phyloP scores from a whole-genome alignment of 169 alveolate genomes.

The Eimeria falciformis region DNA sequence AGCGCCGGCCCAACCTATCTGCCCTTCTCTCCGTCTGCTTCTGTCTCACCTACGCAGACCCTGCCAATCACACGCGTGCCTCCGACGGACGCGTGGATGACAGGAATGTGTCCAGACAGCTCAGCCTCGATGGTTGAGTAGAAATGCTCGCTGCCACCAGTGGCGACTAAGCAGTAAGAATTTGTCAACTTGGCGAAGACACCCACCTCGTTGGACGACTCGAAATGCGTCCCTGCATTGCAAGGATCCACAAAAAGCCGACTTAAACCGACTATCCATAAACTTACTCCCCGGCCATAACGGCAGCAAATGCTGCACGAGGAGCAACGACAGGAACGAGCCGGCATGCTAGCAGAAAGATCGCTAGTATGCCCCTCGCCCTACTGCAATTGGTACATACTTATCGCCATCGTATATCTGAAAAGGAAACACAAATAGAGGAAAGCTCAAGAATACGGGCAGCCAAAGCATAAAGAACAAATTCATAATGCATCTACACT shows the following conservation, averaged over 20 bases:
- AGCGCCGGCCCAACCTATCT: neutral
- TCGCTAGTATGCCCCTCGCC: too few relatives aligned
- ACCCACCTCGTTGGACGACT: slow-evolving; percentile 98
- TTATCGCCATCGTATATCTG: too few relatives aligned
- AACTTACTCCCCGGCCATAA: neutral
- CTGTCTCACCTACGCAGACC: slow-evolving; percentile 93
- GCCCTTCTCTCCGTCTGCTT: neutral
- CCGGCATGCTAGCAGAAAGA: neutral
- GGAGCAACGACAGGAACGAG: neutral
- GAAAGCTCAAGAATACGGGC: too few relatives aligned
- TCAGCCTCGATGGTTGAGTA: slow-evolving; percentile 97
- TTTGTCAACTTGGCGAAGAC: slow-evolving; percentile 98
- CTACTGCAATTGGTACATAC: too few relatives aligned
- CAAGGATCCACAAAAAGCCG: too few relatives aligned
- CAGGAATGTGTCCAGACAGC: slow-evolving; percentile 96
- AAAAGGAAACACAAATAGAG: too few relatives aligned
- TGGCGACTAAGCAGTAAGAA: slow-evolving; percentile 95
- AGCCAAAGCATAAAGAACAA: too few relatives aligned
- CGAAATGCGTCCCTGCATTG: slow-evolving; percentile 91
- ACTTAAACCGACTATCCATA: neutral
- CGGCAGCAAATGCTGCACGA: neutral
- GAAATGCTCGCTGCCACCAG: slow-evolving; percentile 97
- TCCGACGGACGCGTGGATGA: slow-evolving; percentile 96
- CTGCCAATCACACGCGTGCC: slow-evolving; percentile 98
- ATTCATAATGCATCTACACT: too few relatives aligned